Evolutionary conservation across 2,329 filamentous ascomycete genomes (phyloP), one percentile per base, ranked within the genome.

Genomic region (Trichothecium roseum): DNA sequence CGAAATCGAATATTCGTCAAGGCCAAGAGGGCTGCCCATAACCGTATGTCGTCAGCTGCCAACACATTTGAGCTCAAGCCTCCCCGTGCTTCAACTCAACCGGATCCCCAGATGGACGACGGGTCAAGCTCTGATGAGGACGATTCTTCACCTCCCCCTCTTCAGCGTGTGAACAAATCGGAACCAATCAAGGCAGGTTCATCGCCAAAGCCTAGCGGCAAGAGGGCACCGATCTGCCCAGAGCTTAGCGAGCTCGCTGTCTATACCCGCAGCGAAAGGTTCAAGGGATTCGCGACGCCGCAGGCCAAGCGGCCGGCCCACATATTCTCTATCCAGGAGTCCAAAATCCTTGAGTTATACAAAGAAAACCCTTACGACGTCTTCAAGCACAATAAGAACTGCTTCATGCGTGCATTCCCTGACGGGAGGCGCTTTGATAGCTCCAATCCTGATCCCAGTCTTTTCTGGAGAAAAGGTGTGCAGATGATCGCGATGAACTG

Each of bases 401-500:
- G 81, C 56, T 74, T 95, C 45, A 94, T 95, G 75, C 80, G 91
- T 24, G 86, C 93, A 8, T 98, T 95, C 53, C 91, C 91, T 5
- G 81, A 81, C 17, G 81, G 76, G 3, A 71, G 74, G 41, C 78
- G 88, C 26, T 70, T 95, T 35, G 78, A 81, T 48, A 95, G 88
- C 30, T 85, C 84, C n/a, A 98, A 98, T 54, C 91, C 91, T 28
- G 88, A 96, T 49, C 91, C 91, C 1, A 79, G 87, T 43, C 78
- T 78, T 30, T 93, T 87, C 54, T 98, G 91, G 91, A 78, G 87
- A 34, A 79, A 84, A 36, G 91, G 91, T 18, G 88, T 95, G 15
- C 91, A 98, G 57, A 96, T 98, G 89, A 88, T 86, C 5, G 89
- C 91, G 14, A 72, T 96, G 56, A 98, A 98, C 56, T 96, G 91